A percentile compares a stretch with the other conserved stretches of the same genome.
Evolutionary conservation across 495 filamentous ascomycete species (phyloP).

Genomic region (Lophiostoma macrostomum): DNA sequence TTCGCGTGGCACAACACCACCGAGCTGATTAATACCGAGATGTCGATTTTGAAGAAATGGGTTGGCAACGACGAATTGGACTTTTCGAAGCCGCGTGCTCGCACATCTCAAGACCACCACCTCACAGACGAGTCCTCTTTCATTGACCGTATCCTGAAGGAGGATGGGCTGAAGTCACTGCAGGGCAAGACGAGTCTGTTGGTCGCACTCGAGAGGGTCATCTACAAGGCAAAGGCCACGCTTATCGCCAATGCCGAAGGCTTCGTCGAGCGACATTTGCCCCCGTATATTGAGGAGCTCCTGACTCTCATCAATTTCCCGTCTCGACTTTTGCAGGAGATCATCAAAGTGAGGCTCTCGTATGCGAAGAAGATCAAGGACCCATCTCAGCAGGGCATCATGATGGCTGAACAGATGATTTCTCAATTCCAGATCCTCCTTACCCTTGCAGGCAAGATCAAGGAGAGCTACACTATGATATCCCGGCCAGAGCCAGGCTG

Average conservation of each 20-base stretch:
- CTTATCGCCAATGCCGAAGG: constrained; percentile 81
- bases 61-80: constrained; percentile 94
- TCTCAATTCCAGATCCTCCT: constrained; percentile 92
- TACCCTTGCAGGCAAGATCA: constrained; percentile 85
- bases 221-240: constrained; percentile 88
- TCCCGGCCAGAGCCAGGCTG: constrained; percentile 87
- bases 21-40: constrained; percentile 92
- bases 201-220: constrained; percentile 74
- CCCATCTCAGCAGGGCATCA: constrained; percentile 73
- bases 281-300: constrained; percentile 94
- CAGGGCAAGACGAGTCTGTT: constrained; percentile 86
- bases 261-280: constrained; percentile 87
- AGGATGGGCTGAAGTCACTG: constrained; percentile 88
- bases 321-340: constrained; percentile 90
- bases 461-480: constrained; percentile 78
- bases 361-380: constrained; percentile 96
- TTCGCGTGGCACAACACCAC: constrained; percentile 97
- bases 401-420: constrained; percentile 96
- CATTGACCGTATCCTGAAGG: constrained; percentile 95
- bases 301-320: constrained; percentile 96
- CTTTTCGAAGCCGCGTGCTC: constrained; percentile 62
- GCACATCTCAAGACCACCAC: constrained; percentile 47
- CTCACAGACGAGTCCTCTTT: constrained; percentile 87
- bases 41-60: constrained; percentile 88
- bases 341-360: constrained; percentile 86